Conservation (phyloP, 2,329 filamentous ascomycete species). For the Tricladium varicosporioides region DNA sequence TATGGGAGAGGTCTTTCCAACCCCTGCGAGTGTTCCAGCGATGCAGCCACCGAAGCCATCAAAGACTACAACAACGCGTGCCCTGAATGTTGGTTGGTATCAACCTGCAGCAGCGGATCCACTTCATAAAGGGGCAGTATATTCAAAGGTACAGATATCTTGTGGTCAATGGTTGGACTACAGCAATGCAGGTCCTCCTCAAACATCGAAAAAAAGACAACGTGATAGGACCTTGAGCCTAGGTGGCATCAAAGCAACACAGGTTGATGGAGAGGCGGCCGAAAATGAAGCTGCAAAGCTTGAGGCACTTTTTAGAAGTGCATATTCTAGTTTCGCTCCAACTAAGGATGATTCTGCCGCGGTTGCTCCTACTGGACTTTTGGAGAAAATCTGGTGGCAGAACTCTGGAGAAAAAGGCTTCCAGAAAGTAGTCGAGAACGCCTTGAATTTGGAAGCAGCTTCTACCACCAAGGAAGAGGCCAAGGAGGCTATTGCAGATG, state of each 20-base stretch:
- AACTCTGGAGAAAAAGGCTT: slow-evolving; percentile 64
- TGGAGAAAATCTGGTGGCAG: slow-evolving; percentile 75
- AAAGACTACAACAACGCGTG: slow-evolving; percentile 64
- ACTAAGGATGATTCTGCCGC: slow-evolving; percentile 71
- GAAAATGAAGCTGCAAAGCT: slow-evolving; percentile 64
- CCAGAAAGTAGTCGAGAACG: slow-evolving; percentile 55
- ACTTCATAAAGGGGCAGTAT: slow-evolving; percentile 47
- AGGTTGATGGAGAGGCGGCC: slow-evolving; percentile 40
- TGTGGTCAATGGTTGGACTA: slow-evolving; percentile 71
- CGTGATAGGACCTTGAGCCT: slow-evolving; percentile 70
- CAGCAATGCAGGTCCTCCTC: slow-evolving; percentile 58
- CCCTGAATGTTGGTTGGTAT: slow-evolving; percentile 47
- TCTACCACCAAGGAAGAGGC: slow-evolving; percentile 2
- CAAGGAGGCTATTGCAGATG: slow-evolving; percentile 9
- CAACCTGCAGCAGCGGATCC: slow-evolving; percentile 34
- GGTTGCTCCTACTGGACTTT: slow-evolving; percentile 64
- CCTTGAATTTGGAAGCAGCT: slow-evolving; percentile 14
- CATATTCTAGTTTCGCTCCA: slow-evolving; percentile 78
- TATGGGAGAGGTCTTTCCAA: slow-evolving; percentile 71
- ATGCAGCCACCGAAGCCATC: slow-evolving; percentile 70
- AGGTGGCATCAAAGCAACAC: slow-evolving; percentile 57
- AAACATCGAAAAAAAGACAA: slow-evolving; percentile 59
- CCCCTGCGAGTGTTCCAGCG: slow-evolving; percentile 61
- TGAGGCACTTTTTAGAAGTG: slow-evolving; percentile 72
- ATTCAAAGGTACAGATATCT: slow-evolving; percentile 62